Base-by-base conservation (phyloP, 257 asterid genomes). In the Gentiana macrophylla region DNA sequence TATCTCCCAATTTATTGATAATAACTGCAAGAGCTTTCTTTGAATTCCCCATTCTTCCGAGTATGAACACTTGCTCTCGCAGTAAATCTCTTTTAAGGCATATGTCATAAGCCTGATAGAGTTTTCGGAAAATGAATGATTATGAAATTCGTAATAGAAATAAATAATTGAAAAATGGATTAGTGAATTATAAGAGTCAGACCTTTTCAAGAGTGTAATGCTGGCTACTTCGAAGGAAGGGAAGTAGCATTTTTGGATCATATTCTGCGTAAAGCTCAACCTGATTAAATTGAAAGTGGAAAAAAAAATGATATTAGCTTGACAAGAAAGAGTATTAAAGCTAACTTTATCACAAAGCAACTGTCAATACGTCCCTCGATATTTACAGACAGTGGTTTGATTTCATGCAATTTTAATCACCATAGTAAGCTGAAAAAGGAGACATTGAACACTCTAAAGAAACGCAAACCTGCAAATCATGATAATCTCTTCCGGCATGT, bases 161-260 rank as follows among this genome's bases (percentile, higher is more conserved):
- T 37, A 64, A 38, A 11, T 24, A 24, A 24, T 24, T 24, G 24
- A 24, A 50, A 32, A 54, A 4, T 3, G 11, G 33, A 12, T 5
- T 33, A 34, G 3, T 5, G n/a, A 35, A 24, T 35, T 6, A 12
- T 54, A 11, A 52, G 38, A 37, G 59, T 51, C 62, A 64, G 67
- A 88, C 98, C 95, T 89, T 92, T 74, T 89, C 99, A 64, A 92
- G 84, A 41, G 84, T 88, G 73, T 92, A 92, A 80, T 92, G 99
- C 81, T 92, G 95, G 77, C 97, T 88, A 70, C 89, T 92, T 49
- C 97, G 85, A 37, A 92, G 89, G 80, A 92, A 89, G 60, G 95
- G 91, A 69, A 92, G 96, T 67, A 92, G 79, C 96, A 82, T 92
- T 72, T 80, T 79, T 12, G 76, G 77, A 73, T 92, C 97, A 67